Percentiles rank a stretch among this genome's conserved stretches.
phyloP scores from a whole-genome alignment of 805 yeast genomes.

The Spathaspora sp. region DNA sequence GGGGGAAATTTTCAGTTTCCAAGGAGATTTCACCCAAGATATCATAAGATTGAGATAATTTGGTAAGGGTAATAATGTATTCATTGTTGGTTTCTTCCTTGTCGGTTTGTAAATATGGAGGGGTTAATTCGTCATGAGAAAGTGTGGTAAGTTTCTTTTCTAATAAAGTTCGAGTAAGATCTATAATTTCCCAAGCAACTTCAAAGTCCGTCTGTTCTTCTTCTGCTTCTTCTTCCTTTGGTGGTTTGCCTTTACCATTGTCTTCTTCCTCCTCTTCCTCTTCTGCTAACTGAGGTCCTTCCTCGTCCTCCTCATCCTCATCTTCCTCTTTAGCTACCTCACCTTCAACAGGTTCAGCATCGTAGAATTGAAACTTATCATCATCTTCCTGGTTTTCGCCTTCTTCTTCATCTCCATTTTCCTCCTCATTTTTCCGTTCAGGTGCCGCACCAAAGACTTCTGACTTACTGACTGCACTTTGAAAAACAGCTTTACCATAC shows the following conservation, averaged over 20 bases:
- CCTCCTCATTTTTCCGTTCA: constrained; percentile 19
- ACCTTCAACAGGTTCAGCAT: constrained; percentile 21
- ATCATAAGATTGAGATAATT: constrained; percentile 71
- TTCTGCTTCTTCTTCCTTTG: constrained; percentile 23
- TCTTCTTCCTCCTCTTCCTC: constrained; percentile 49
- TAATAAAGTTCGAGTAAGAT: constrained; percentile 68
- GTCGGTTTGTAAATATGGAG: constrained; percentile 30
- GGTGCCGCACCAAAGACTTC: constrained; percentile 62
- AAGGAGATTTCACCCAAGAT: constrained; percentile 85
- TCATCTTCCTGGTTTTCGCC: constrained; percentile 12
- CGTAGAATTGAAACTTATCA: no score
- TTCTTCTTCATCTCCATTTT: constrained; percentile 18
- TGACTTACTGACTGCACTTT: constrained; percentile 68
- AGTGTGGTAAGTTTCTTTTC: constrained; percentile 30
- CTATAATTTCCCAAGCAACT: constrained; percentile 84
- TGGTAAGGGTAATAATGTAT: constrained; percentile 38
- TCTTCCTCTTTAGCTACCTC: constrained; percentile 4
- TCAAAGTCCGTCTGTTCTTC: constrained; percentile 70
- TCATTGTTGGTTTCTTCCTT: constrained; percentile 29
- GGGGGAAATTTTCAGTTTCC: constrained; percentile 83
- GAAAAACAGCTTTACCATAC: constrained; percentile 79
- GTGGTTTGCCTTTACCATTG: constrained; percentile 10
- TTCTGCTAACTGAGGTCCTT: constrained; percentile 31
- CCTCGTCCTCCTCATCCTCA: constrained; percentile 12
- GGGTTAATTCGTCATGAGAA: constrained; percentile 8